A percentile compares a stretch with the other conserved stretches of the same genome.
Conservation (phyloP, 371 early-diverging fungal species). For the Actinomortierella ambigua region DNA sequence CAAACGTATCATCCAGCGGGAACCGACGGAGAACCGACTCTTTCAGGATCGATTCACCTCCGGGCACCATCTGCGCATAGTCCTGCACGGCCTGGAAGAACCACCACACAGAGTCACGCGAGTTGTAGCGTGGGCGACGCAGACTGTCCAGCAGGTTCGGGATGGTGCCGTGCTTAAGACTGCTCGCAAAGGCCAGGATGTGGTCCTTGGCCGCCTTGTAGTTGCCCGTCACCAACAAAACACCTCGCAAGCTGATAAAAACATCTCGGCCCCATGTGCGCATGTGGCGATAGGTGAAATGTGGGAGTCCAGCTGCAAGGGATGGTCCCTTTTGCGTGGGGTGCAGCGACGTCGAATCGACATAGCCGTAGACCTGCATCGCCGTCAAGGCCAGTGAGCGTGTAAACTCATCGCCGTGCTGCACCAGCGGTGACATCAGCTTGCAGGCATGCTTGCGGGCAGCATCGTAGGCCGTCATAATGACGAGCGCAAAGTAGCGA, state of each 20-base stretch:
- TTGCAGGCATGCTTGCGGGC: conserved; percentile 64
- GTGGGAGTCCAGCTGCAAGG: conserved; percentile 96
- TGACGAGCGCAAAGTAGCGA: conserved; percentile 88
- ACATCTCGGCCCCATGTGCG: conserved; percentile 98
- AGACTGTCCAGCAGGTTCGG: conserved; percentile 94
- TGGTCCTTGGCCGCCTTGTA: conserved; percentile 82
- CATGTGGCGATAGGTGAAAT: conserved; percentile 92
- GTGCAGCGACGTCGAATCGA: conserved; percentile 79
- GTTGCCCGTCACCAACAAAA: conserved; percentile 83
- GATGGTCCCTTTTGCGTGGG: conserved; percentile 65
- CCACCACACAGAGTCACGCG: conserved; percentile 97
- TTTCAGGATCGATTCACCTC: conserved; percentile 78
- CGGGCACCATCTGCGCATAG: conserved; percentile 78
- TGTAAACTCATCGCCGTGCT: conserved; percentile 69
- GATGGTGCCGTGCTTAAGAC: conserved; percentile 90
- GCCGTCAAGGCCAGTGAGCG: conserved; percentile 76
- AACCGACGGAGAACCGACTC: conserved; percentile 83
- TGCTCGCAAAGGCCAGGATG: conserved; percentile 88
- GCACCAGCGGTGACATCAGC: conserved; percentile 66
- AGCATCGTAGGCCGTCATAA: conserved; percentile 78
- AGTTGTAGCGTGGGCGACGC: conserved; percentile 90
- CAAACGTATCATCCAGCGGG: conserved; percentile 74
- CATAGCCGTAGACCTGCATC: conserved; percentile 81
- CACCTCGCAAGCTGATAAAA: conserved; percentile 89
- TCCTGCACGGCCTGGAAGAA: conserved; percentile 90